Conservation (phyloP, 148 eudicot genomes). For the Fagopyrum tataricum region DNA sequence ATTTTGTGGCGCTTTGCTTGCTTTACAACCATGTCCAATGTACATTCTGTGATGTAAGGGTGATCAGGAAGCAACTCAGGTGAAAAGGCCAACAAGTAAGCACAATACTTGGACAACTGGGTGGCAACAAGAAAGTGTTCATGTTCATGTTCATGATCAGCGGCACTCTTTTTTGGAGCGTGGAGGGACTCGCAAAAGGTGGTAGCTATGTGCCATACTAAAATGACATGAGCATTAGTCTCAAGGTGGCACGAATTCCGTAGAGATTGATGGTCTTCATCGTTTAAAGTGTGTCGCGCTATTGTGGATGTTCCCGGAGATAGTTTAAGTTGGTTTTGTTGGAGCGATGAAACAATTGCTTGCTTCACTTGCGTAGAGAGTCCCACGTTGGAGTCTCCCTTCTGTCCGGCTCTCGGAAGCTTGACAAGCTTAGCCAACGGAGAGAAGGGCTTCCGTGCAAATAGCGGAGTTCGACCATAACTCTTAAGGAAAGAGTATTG, state of each 20-base stretch:
- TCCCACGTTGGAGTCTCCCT: background rate
- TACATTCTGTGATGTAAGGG: background rate
- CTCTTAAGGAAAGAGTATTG: background rate
- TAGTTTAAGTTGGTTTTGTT: background rate
- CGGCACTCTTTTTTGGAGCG: background rate
- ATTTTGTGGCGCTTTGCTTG: too few species aligned
- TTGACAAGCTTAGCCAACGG: background rate
- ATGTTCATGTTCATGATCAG: background rate
- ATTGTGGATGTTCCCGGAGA: background rate
- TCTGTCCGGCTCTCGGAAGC: background rate
- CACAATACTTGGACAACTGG: constrained; percentile 2
- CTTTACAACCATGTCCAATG: too few species aligned
- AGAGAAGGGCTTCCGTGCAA: background rate
- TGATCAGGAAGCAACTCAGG: background rate
- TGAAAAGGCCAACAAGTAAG: background rate
- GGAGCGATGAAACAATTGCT: background rate
- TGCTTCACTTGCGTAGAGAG: background rate
- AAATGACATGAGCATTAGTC: background rate
- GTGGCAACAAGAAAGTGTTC: background rate
- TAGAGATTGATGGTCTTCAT: too few species aligned
- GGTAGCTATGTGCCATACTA: constrained; percentile 14
- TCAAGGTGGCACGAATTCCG: background rate
- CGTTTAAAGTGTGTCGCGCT: background rate
- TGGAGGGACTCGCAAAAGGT: background rate
- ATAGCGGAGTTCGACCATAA: background rate